phyloP scores from a whole-genome alignment of 495 filamentous ascomycete species.

The Trichocladium antarcticum region DNA sequence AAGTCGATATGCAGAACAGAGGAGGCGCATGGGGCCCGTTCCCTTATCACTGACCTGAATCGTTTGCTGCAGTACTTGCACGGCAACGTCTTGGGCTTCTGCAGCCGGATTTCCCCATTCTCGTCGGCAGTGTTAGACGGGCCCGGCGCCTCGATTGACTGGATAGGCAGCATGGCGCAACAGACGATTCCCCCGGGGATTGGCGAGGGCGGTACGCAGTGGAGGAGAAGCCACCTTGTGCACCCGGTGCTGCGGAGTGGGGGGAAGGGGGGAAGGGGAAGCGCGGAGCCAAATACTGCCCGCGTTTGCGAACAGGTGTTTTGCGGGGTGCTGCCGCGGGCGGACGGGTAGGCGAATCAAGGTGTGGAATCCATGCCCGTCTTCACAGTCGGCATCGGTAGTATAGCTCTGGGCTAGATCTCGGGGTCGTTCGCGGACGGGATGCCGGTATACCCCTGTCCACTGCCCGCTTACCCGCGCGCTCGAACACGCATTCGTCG shows the following conservation, averaged over 20 bases:
- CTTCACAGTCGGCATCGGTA: neutral
- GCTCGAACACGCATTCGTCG: neutral
- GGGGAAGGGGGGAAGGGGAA: conserved; percentile 11
- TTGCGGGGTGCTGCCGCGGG: conserved; percentile 21
- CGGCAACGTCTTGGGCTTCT: conserved; percentile 44
- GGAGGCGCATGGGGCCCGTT: conserved; percentile 17
- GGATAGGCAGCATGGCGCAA: conserved; percentile 38
- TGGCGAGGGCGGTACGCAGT: conserved; percentile 29
- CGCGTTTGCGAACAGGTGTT: neutral
- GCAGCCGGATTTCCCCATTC: conserved; percentile 38
- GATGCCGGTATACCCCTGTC: conserved; percentile 4
- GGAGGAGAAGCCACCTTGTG: conserved; percentile 9
- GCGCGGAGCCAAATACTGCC: conserved; percentile 13
- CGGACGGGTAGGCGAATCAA: conserved; percentile 16
- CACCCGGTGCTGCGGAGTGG: conserved; percentile 8
- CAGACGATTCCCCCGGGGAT: conserved; percentile 21
- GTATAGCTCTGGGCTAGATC: conserved; percentile 11
- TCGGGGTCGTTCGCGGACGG: neutral
- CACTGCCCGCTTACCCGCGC: neutral
- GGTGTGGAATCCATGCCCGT: conserved; percentile 17
- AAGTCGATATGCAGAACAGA: conserved; percentile 28
- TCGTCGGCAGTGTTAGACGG: conserved; percentile 34
- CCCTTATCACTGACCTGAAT: conserved; percentile 37
- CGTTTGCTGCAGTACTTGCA: conserved; percentile 46
- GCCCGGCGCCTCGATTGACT: conserved; percentile 39